A percentile compares a stretch with the other conserved stretches of the same genome.
These are phyloP conservation scores for Chrysoporthe cubensis DNA, from an alignment of 2,329 filamentous ascomycete genomes.

Conservation along the genomic window DNA sequence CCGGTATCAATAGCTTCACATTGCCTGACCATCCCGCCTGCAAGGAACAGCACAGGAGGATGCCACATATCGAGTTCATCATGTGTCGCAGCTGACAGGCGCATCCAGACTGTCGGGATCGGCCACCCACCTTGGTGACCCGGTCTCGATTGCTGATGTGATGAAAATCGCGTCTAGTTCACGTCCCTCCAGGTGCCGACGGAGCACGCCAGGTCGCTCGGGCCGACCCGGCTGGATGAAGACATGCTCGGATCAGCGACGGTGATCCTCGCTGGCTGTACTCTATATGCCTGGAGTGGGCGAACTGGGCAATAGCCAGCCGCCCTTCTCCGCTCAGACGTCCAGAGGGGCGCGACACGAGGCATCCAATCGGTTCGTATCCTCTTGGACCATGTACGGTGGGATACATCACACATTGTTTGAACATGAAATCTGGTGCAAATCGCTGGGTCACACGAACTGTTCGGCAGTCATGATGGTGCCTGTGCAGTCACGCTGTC, in stretches of 20 bases:
- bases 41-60: slow-evolving; percentile 22
- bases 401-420: too few species aligned
- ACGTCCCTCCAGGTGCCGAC: neutral
- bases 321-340: too few species aligned
- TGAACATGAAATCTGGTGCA: too few species aligned
- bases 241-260: neutral
- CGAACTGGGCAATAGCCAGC: too few species aligned
- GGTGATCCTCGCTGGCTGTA: neutral
- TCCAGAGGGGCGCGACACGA: too few species aligned
- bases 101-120: slow-evolving; percentile 24
- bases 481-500: neutral
- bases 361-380: too few species aligned
- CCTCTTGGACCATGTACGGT: too few species aligned
- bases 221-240: slow-evolving; percentile 11
- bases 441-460: neutral
- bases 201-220: slow-evolving; percentile 4
- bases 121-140: slow-evolving; percentile 15
- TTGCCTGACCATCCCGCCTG: slow-evolving; percentile 22
- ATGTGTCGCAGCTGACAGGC: slow-evolving; percentile 24
- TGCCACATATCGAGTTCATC: slow-evolving; percentile 24
- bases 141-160: slow-evolving; percentile 19
- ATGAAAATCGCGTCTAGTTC: slow-evolving; percentile 13
- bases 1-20: slow-evolving; percentile 27
- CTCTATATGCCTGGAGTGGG: neutral
- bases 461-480: neutral